Evolutionary conservation across 2,329 filamentous ascomycete genomes (phyloP).

Genomic region (Cladophialophora psammophila): DNA sequence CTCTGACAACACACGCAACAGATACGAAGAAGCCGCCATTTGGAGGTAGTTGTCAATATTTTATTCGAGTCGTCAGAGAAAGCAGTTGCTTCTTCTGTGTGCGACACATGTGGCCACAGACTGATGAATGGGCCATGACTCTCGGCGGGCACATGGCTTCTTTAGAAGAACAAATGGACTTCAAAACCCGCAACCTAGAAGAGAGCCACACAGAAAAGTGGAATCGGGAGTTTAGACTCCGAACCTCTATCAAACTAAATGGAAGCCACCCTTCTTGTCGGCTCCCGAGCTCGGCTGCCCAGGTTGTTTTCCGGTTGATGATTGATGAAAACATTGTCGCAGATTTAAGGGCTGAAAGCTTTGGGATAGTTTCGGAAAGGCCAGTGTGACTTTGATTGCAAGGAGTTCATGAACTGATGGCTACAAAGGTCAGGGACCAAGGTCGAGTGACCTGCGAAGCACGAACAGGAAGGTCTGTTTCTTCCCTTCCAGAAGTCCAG

Average conservation of each 20-base stretch:
- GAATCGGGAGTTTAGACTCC: background rate
- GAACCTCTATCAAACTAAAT: background rate
- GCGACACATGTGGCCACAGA: background rate
- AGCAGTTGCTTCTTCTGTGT: background rate
- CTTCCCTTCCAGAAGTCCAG: background rate
- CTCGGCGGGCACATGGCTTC: background rate
- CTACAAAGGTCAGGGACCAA: background rate
- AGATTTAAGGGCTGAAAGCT: background rate
- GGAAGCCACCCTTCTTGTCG: too few relatives aligned
- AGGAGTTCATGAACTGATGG: background rate
- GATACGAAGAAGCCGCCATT: constrained; percentile 7
- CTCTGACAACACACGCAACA: constrained; percentile 14
- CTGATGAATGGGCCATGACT: background rate
- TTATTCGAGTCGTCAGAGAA: background rate
- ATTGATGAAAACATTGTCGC: background rate
- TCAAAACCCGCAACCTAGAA: background rate
- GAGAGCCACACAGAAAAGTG: background rate
- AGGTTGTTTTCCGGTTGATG: background rate
- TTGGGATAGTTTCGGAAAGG: background rate
- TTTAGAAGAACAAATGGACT: background rate
- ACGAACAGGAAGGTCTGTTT: background rate
- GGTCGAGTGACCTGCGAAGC: background rate
- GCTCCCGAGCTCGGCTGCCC: background rate
- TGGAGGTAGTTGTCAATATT: background rate
- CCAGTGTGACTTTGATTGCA: background rate